Evolutionary conservation across 164 flowering plant species (phyloP).

Genomic region (Buxus sempervirens): DNA sequence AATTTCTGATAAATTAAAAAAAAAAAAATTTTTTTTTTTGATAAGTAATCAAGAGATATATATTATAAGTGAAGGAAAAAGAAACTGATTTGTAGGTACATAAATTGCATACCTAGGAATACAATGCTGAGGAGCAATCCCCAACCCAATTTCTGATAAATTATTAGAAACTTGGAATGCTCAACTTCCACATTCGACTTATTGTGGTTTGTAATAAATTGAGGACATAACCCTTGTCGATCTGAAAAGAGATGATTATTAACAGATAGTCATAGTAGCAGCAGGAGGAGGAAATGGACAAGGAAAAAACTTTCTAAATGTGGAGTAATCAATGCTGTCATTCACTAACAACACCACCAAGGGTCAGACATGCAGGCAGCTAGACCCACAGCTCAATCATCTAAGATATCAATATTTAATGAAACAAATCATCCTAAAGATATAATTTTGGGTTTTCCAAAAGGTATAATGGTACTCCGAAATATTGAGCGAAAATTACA

Average conservation of each 20-base stretch:
- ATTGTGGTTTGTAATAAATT: constrained; percentile 1
- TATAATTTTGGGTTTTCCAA: not conserved
- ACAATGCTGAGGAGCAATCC: not conserved
- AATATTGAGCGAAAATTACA: not conserved
- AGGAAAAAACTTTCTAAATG: not conserved
- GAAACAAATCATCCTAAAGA: not conserved
- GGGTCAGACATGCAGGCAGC: not conserved
- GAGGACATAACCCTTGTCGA: constrained; percentile 1
- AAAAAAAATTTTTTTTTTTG: constrained; percentile 49
- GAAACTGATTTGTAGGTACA: no score
- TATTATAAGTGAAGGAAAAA: constrained; percentile 55
- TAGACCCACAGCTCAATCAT: not conserved
- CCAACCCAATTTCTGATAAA: not conserved
- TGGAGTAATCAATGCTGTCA: no score
- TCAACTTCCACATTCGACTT: not conserved
- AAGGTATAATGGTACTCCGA: not conserved
- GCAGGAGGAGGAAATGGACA: no score
- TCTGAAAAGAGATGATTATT: constrained; percentile 3
- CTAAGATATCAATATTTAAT: not conserved
- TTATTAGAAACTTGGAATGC: not conserved
- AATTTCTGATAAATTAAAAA: constrained; percentile 73
- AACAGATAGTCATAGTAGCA: constrained; percentile 4
- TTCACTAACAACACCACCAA: not conserved
- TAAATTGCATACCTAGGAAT: no score
- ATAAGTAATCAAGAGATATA: constrained; percentile 64